Percentiles rank a stretch among this genome's conserved stretches.
Evolutionary conservation across 2,329 filamentous ascomycete genomes (phyloP).

Genomic region (Byssochlamys sp.): DNA sequence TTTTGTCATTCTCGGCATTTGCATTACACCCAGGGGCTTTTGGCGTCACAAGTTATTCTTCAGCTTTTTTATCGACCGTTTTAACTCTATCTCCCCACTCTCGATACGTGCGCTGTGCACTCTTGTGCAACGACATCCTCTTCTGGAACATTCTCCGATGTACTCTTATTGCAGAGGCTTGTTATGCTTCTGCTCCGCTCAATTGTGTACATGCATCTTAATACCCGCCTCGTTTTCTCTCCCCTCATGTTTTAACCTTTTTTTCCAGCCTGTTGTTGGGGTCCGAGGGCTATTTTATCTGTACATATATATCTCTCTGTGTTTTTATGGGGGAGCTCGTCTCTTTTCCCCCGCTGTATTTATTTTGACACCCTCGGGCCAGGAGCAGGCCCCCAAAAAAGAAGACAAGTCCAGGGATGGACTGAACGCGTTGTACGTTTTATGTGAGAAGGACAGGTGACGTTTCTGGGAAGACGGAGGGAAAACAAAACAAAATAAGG

Average conservation of each 20-base stretch:
- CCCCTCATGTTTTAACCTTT: not conserved
- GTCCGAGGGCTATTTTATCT: not conserved
- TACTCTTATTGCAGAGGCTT: not conserved
- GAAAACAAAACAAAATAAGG: not conserved
- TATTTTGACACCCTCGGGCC: not conserved
- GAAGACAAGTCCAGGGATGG: not conserved
- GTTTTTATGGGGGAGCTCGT: not conserved
- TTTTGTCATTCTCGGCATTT: not conserved
- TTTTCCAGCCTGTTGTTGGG: constrained; percentile 1
- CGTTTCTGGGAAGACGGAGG: not conserved
- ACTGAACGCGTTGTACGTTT: not conserved
- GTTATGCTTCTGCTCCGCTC: not conserved
- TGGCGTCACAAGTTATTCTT: not conserved
- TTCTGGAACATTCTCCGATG: not conserved
- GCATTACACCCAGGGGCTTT: not conserved
- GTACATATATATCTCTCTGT: not conserved
- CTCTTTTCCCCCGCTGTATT: not conserved
- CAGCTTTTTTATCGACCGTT: not conserved
- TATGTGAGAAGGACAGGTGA: not conserved
- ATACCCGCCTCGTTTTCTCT: not conserved
- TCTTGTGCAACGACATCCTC: not conserved
- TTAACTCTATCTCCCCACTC: not conserved
- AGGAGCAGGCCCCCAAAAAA: not conserved
- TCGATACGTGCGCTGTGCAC: not conserved
- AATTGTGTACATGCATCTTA: not conserved